These are phyloP conservation scores for Paecilomyces dactylethromorphus DNA, from an alignment of 2,329 filamentous ascomycete genomes.

Conservation along the genomic window DNA sequence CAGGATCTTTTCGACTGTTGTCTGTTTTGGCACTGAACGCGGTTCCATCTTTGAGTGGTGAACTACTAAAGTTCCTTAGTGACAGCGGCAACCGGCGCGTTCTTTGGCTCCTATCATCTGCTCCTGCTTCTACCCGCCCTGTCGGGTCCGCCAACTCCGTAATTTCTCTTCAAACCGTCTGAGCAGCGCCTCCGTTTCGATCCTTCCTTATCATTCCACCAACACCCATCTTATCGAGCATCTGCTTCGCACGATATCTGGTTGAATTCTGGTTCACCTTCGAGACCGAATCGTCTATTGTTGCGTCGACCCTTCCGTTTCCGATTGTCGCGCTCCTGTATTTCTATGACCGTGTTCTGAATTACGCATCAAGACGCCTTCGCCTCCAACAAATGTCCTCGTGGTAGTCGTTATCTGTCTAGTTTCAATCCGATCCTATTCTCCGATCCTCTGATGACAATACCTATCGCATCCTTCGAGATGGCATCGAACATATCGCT, in stretches of 20 bases:
- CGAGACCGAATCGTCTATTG: background rate
- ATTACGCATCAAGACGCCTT: background rate
- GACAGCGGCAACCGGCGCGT: too few relatives aligned
- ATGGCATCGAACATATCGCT: conserved; percentile 31
- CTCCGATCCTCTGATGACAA: background rate
- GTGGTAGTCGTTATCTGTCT: background rate
- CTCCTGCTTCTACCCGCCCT: background rate
- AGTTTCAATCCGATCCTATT: background rate
- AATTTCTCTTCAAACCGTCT: background rate
- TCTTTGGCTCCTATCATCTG: too few relatives aligned
- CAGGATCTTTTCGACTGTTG: background rate
- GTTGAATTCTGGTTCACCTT: background rate
- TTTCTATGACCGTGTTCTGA: background rate
- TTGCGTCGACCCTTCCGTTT: background rate
- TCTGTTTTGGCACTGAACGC: background rate
- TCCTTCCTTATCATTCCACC: background rate
- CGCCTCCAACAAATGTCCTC: background rate
- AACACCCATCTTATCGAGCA: background rate
- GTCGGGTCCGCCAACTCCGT: background rate
- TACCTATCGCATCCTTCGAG: background rate
- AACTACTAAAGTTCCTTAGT: too few relatives aligned
- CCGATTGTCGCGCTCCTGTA: background rate
- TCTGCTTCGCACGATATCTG: background rate
- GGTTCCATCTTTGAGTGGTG: too few relatives aligned
- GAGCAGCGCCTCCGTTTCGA: background rate